Evolutionary conservation across 2,329 filamentous ascomycete species (phyloP).

Genomic region (Zymoseptoria brevis): DNA sequence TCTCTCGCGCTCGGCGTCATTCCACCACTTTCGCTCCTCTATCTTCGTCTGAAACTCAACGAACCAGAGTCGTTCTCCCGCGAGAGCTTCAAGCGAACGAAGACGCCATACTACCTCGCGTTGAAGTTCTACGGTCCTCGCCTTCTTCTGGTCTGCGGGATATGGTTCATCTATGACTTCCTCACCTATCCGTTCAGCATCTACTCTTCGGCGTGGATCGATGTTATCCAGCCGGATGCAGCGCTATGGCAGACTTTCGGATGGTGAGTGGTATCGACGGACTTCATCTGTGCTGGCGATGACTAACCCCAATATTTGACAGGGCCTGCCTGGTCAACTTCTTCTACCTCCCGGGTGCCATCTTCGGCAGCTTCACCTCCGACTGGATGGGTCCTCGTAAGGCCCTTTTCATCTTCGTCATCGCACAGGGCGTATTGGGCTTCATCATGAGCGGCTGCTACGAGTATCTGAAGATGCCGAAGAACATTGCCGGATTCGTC

Average conservation of each 20-base stretch:
- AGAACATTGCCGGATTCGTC: conserved; percentile 66
- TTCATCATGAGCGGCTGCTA: conserved; percentile 87
- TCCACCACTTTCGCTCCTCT: conserved; percentile 65
- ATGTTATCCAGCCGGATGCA: conserved; percentile 50
- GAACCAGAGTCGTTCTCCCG: conserved; percentile 72
- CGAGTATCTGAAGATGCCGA: conserved; percentile 54
- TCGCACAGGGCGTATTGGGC: conserved; percentile 66
- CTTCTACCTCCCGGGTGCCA: conserved; percentile 79
- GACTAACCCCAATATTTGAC: not conserved
- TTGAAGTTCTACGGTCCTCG: conserved; percentile 65
- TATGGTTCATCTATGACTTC: conserved; percentile 82
- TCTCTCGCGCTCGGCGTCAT: conserved; percentile 69
- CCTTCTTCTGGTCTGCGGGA: conserved; percentile 59
- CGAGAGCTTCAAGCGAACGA: conserved; percentile 55
- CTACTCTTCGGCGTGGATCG: conserved; percentile 71
- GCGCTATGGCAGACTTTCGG: conserved; percentile 72
- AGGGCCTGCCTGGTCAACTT: conserved; percentile 58
- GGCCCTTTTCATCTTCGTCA: conserved; percentile 63
- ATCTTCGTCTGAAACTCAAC: conserved; percentile 62
- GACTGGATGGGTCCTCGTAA: conserved; percentile 74
- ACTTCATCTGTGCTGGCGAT: not conserved
- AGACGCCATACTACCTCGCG: conserved; percentile 46
- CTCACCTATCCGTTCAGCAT: conserved; percentile 78
- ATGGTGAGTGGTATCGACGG: conserved; percentile 54
- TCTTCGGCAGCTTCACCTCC: conserved; percentile 66